Evolutionary conservation across 1,139 yeast genomes (phyloP).

Genomic region (Debaryomyces coudertii): DNA sequence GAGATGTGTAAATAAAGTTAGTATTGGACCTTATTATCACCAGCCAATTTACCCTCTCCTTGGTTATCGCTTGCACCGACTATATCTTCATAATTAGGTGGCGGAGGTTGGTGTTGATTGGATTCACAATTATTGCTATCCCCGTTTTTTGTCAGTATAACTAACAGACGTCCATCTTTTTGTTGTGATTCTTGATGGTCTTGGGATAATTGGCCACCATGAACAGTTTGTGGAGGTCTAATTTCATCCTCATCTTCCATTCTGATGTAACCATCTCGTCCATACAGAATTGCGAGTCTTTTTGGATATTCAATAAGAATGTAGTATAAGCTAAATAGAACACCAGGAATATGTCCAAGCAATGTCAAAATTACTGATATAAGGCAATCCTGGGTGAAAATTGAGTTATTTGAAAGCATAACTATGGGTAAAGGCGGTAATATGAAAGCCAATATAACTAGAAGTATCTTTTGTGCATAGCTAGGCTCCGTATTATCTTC

Average conservation of each 20-base stretch:
- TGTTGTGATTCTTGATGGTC: background rate
- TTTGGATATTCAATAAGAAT: conserved; percentile 29
- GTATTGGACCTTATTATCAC: conserved; percentile 38
- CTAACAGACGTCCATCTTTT: background rate
- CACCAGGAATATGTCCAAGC: conserved; percentile 44
- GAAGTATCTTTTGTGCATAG: conserved; percentile 24
- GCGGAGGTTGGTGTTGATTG: conserved; percentile 16
- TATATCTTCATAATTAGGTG: conserved; percentile 35
- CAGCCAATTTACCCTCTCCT: background rate
- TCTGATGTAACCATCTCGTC: conserved; percentile 24
- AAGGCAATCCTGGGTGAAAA: conserved; percentile 40
- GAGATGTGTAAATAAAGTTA: conserved; percentile 1
- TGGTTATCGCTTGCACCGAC: conserved; percentile 16
- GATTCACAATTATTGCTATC: conserved; percentile 9
- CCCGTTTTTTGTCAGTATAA: background rate
- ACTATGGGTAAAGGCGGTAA: conserved; percentile 47
- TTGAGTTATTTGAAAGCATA: conserved; percentile 29
- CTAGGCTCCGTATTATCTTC: conserved; percentile 2
- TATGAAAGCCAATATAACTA: conserved; percentile 36
- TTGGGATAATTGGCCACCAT: background rate
- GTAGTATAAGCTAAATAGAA: conserved; percentile 37
- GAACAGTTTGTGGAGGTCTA: background rate
- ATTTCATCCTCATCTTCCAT: conserved; percentile 24
- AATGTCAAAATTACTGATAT: conserved; percentile 39
- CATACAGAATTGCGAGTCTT: conserved; percentile 7